These are phyloP conservation scores for Nakataea oryzae DNA, from an alignment of 2,329 filamentous ascomycete species.

Conservation along the genomic window DNA sequence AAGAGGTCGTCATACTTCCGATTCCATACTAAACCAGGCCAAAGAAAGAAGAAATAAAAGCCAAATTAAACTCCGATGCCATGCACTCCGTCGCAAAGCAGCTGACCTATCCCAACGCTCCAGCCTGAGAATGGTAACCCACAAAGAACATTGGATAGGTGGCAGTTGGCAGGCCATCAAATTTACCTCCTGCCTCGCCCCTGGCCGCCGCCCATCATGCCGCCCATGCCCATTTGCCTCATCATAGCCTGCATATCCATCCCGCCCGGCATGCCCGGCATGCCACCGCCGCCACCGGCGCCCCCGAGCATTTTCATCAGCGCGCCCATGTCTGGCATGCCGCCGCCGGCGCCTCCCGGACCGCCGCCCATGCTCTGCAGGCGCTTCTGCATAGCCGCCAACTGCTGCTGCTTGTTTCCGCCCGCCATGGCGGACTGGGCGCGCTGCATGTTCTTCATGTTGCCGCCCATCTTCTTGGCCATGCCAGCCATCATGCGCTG, in stretches of 20 bases:
- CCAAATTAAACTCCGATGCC: conserved; percentile 2
- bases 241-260: conserved; percentile 75
- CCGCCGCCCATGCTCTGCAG: conserved; percentile 84
- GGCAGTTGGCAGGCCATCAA: neutral
- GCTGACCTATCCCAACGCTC: neutral
- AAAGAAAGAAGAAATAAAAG: neutral
- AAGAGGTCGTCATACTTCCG: neutral
- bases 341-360: conserved; percentile 39
- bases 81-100: neutral
- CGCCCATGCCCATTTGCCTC: conserved; percentile 52
- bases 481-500: conserved; percentile 98
- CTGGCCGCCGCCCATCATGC: conserved; percentile 21
- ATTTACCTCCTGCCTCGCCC: conserved; percentile 6
- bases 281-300: conserved; percentile 49
- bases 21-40: neutral
- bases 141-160: neutral
- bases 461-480: conserved; percentile 97
- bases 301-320: conserved; percentile 89
- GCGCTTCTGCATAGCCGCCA: conserved; percentile 95
- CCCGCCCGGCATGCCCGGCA: conserved; percentile 53
- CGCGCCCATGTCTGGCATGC: conserved; percentile 73
- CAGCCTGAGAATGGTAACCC: neutral
- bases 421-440: conserved; percentile 87
- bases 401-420: conserved; percentile 82
- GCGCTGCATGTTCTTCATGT: conserved; percentile 95